Evolutionary conservation across 495 filamentous ascomycete species (phyloP).

Genomic region (Trichocladium antarcticum): DNA sequence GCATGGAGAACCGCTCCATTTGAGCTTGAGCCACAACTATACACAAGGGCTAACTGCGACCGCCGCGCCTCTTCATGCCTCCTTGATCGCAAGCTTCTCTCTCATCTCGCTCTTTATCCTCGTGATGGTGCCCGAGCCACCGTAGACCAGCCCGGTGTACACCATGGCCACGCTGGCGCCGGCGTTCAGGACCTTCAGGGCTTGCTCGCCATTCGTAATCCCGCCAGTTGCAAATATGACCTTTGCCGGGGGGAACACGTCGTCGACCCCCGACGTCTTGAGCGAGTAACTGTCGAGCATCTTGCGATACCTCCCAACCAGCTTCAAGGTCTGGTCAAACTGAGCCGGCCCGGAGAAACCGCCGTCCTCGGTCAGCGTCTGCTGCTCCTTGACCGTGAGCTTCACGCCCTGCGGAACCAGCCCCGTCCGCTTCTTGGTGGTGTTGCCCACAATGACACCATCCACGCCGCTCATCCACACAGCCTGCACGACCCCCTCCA

Average conservation of each 20-base stretch:
- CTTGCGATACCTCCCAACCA: conserved; percentile 69
- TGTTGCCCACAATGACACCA: conserved; percentile 96
- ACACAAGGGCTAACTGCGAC: no score
- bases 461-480: conserved; percentile 77
- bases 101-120: conserved; percentile 81
- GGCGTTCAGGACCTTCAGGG: conserved; percentile 63
- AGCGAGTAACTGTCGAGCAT: conserved; percentile 50
- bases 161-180: conserved; percentile 84
- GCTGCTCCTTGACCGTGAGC: conserved; percentile 54
- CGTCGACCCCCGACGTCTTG: conserved; percentile 10
- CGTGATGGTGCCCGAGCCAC: conserved; percentile 73
- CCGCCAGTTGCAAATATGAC: conserved; percentile 87
- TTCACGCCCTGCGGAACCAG: conserved; percentile 52
- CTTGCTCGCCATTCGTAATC: conserved; percentile 75
- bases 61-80: no score
- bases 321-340: conserved; percentile 60
- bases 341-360: conserved; percentile 85
- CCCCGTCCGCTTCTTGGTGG: conserved; percentile 68
- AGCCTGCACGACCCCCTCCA: conserved; percentile 78
- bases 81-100: conserved; percentile 27
- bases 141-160: conserved; percentile 71
- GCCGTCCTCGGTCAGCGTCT: conserved; percentile 60
- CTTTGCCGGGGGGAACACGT: conserved; percentile 44
- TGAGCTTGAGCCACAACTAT: no score
- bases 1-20: no score